phyloP scores from a whole-genome alignment of 768 basidiomycete species.

The Phanerochaete carnosa region DNA sequence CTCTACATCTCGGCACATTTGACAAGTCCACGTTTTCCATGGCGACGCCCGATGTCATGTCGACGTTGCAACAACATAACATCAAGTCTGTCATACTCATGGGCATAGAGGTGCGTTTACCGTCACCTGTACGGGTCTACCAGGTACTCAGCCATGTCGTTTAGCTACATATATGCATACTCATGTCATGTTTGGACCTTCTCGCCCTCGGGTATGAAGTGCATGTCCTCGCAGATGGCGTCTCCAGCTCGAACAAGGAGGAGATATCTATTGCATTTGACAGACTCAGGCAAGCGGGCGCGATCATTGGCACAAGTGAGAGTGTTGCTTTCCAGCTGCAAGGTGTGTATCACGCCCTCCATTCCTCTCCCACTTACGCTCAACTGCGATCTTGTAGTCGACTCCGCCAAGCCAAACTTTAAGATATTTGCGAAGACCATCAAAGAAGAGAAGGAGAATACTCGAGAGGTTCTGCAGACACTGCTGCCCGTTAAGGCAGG shows the following conservation, averaged over 20 bases:
- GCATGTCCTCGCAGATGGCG: constrained; percentile 79
- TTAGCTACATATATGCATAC: constrained; percentile 75
- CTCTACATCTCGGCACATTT: constrained; percentile 56
- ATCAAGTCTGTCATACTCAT: constrained; percentile 69
- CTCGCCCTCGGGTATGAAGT: constrained; percentile 46
- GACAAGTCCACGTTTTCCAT: constrained; percentile 87
- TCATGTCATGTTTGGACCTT: constrained; percentile 79
- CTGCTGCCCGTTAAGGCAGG: constrained; percentile 5
- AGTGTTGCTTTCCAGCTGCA: constrained; percentile 77
- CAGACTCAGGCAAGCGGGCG: constrained; percentile 70
- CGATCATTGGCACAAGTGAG: constrained; percentile 76
- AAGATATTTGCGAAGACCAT: constrained; percentile 67
- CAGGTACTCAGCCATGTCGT: not conserved
- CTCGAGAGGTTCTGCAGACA: constrained; percentile 10
- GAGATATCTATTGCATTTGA: constrained; percentile 77
- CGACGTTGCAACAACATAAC: constrained; percentile 43
- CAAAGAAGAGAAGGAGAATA: constrained; percentile 67
- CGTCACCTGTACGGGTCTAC: not conserved
- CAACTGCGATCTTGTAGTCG: constrained; percentile 37
- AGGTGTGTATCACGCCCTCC: constrained; percentile 32
- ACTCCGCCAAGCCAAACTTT: constrained; percentile 63
- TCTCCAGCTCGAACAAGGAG: constrained; percentile 76
- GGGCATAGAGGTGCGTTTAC: constrained; percentile 74
- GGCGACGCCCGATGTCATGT: constrained; percentile 64
- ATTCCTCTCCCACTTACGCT: constrained; percentile 11